Conservation (phyloP, 2,329 filamentous ascomycete species). For the Reticulascus tulasneorum region DNA sequence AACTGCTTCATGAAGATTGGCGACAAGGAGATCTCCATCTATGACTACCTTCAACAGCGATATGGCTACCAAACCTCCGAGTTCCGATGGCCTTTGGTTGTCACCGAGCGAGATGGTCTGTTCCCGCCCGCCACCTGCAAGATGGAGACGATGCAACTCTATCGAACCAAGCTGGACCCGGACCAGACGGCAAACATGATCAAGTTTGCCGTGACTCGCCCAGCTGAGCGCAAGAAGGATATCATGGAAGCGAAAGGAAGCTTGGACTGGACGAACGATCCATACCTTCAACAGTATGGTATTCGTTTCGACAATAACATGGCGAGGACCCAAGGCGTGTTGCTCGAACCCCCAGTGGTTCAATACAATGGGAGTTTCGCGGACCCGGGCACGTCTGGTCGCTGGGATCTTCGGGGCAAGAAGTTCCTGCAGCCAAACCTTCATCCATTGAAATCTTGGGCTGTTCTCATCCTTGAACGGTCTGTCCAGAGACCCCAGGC, state of each 20-base stretch:
- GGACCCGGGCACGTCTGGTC: slow-evolving; percentile 64
- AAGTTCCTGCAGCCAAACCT: slow-evolving; percentile 66
- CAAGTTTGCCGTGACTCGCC: slow-evolving; percentile 81
- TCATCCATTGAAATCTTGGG: slow-evolving; percentile 67
- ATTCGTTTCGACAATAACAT: slow-evolving; percentile 64
- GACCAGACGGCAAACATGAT: slow-evolving; percentile 81
- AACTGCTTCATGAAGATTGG: slow-evolving; percentile 49
- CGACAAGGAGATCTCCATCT: slow-evolving; percentile 36
- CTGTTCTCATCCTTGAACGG: slow-evolving; percentile 62
- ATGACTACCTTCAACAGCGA: slow-evolving; percentile 51
- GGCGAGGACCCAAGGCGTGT: slow-evolving; percentile 62
- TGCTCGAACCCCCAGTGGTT: slow-evolving; percentile 69
- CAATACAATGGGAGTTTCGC: slow-evolving; percentile 56
- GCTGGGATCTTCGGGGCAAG: slow-evolving; percentile 84
- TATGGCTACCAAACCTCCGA: slow-evolving; percentile 49
- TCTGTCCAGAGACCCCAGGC: slow-evolving; percentile 51
- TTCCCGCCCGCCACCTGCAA: slow-evolving; percentile 62
- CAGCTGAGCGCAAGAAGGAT: slow-evolving; percentile 60
- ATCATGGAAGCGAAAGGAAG: slow-evolving; percentile 66
- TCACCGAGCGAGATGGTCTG: slow-evolving; percentile 48
- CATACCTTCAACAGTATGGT: slow-evolving; percentile 68
- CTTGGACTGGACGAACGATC: slow-evolving; percentile 66
- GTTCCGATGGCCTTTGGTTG: slow-evolving; percentile 51
- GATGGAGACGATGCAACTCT: slow-evolving; percentile 53
- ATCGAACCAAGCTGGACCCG: slow-evolving; percentile 58